A percentile compares a stretch with the other conserved stretches of the same genome.
Conservation (phyloP, 2,329 filamentous ascomycete species). For the Hypoxylon sp. region DNA sequence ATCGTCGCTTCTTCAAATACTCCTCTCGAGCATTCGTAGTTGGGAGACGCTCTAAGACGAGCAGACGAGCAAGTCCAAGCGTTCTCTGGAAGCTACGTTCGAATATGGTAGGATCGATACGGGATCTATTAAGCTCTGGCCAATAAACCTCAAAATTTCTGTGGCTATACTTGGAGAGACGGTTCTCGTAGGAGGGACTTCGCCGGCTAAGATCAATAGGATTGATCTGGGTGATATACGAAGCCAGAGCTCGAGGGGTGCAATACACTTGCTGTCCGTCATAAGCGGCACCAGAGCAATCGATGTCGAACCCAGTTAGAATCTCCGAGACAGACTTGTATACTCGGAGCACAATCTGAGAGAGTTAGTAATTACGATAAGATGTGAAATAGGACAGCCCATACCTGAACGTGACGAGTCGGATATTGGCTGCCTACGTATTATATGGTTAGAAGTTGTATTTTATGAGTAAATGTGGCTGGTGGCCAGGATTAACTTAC, state of each 20-base stretch:
- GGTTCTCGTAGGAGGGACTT: constrained; percentile 87
- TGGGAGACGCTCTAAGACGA: constrained; percentile 82
- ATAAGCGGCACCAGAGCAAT: constrained; percentile 82
- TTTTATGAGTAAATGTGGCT: no score
- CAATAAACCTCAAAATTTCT: constrained; percentile 87
- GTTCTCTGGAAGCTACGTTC: constrained; percentile 81
- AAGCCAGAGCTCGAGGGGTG: constrained; percentile 77
- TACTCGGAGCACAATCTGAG: constrained; percentile 81
- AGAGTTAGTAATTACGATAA: constrained; percentile 19
- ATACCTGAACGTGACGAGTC: constrained; percentile 76
- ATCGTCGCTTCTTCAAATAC: constrained; percentile 74
- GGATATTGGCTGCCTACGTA: constrained; percentile 76
- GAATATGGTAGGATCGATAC: constrained; percentile 85
- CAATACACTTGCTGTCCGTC: constrained; percentile 83
- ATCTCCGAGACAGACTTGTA: constrained; percentile 88
- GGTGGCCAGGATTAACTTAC: constrained; percentile 40
- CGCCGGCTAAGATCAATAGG: constrained; percentile 80
- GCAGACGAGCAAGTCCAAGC: constrained; percentile 77
- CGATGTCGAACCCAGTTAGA: constrained; percentile 87
- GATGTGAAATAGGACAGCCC: neutral
- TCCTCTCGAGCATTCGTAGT: constrained; percentile 71
- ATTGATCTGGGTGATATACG: constrained; percentile 85
- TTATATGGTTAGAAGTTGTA: constrained; percentile 24
- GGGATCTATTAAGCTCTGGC: constrained; percentile 75
- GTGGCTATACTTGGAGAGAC: constrained; percentile 85